Evolutionary conservation across 2,329 filamentous ascomycete species (phyloP), one percentile per base, ranked within the genome.

Genomic region (Ascochyta pisi): DNA sequence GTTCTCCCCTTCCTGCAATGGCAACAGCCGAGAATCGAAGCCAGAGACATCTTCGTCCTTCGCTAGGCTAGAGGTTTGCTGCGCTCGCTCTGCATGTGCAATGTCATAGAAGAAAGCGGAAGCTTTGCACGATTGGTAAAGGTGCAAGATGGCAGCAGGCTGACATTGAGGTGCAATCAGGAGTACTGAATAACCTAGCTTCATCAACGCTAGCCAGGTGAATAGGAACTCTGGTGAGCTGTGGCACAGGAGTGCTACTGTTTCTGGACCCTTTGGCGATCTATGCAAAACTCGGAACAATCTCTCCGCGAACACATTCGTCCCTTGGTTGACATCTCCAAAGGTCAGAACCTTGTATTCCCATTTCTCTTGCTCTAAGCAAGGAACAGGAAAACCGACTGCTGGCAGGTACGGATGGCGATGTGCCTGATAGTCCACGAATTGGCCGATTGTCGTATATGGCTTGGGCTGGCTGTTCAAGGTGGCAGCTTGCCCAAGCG

Each of bases 171-270:
- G 78, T 74, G 86, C 85, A 34, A 89, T 77, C 5, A 89, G 72
- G 15, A 89, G 68, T 2, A 85, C 83, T 0, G 81, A 77, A 61
- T 79, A 77, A 0, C 86, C 86, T 38, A 85, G 64, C 9, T 79
- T 76, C 67, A 87, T 83, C 37, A 89, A 73, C 0, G 79, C 86
- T 2, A 89, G 74, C 85, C 84, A 89, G 0, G 81, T 79, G 46
- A 87, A 78, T 0, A 88, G 73, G 50, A 89, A 87, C 9, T 83
- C 79, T 0, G 81, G 67, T 0, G 81, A 84, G 62, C 85, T 89
- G 0, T 81, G 77, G 54, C 82, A 83, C 0, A 89, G 68, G 9
- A 89, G 66, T 0, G 81, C 86, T 2, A 86, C 74, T 0, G 79
- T 78, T 27, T 70, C 57, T 16, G 64, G 54, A 37, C 35, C 58